Evolutionary conservation across 2,329 filamentous ascomycete species (phyloP), one percentile per base, ranked within the genome.

Genomic region (Xylaria sp.): DNA sequence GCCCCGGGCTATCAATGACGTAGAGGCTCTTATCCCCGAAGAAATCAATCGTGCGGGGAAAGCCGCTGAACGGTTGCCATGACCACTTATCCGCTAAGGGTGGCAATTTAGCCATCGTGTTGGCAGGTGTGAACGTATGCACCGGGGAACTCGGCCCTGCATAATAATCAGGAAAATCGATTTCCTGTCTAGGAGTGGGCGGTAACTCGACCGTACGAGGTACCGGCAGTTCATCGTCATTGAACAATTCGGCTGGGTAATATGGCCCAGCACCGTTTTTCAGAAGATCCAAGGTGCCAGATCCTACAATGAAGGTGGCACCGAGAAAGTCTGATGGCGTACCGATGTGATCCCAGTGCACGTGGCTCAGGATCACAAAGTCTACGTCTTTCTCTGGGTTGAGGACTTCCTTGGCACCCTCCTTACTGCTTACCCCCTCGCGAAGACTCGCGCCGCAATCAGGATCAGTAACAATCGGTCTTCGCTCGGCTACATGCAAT

Each of bases 281-380:
- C 6, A 86, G 74, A 1, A 86, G 73, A 43, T 81, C 70, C 20
- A 82, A 70, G 0, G 82, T 82, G 5, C 84, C 84, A 4, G 80
- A 77, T 0, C 87, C 87, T 10, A 88, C 83, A 3, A 85, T 70
- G 69, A 89, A 87, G 2, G 78, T 78, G 0, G 85, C 80, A 13
- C 78, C 75, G 0, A 79, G 67, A 69, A 87, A 89, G 71, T 87
- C 85, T 1, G 78, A 76, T 0, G 86, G 84, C 4, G 84, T 86
- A n/a, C 86, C 87, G 43, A 85, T 80, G 68, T 89, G 87, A 71
- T 89, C 86, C 80, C 85, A 88, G 71, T 89, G 86, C 0, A 86
- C 80, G 66, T 89, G 87, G 70, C 82, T 85, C 1, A 87, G 74
- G 8, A 88, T 75, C 6, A 80, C 75, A 0, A 73, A 45, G 57